A percentile compares a stretch with the other conserved stretches of the same genome.
phyloP scores from a whole-genome alignment of 257 asterid genomes.

The Verbena officinalis region DNA sequence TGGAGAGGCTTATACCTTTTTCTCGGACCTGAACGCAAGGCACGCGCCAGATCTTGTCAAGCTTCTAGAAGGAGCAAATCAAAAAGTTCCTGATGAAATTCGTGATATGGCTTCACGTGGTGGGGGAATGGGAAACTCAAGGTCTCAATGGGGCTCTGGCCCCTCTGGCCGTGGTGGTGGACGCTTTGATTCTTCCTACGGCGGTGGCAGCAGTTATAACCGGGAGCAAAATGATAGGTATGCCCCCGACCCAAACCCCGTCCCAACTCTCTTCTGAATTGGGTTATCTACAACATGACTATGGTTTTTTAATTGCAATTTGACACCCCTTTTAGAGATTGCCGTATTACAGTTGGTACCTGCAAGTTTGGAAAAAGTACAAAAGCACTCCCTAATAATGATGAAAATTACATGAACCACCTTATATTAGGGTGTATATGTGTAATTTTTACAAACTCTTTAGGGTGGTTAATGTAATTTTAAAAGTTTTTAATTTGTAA shows the following conservation, averaged over 20 bases:
- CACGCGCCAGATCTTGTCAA: conserved; percentile 82
- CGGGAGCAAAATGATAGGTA: conserved; percentile 61
- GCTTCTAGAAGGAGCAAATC: conserved; percentile 87
- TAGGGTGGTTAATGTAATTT: too few species aligned
- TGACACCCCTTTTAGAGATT: too few species aligned
- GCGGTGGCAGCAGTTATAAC: conserved; percentile 47
- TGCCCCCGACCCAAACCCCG: neutral
- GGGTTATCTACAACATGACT: neutral
- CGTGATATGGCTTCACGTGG: conserved; percentile 75
- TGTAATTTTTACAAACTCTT: too few species aligned
- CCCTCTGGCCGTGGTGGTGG: conserved; percentile 65
- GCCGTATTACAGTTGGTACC: too few species aligned
- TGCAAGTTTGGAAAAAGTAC: too few species aligned
- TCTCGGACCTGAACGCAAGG: conserved; percentile 69
- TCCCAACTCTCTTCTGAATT: neutral
- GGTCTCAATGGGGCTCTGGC: conserved; percentile 76
- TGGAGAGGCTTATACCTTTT: conserved; percentile 80
- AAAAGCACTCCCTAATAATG: too few species aligned
- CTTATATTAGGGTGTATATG: too few species aligned
- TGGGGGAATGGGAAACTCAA: conserved; percentile 76
- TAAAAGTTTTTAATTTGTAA: too few species aligned
- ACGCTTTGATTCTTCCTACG: conserved; percentile 51
- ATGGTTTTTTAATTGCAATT: neutral
- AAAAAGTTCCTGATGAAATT: conserved; percentile 71
- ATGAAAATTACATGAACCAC: too few species aligned